Percentiles rank a stretch among this genome's conserved stretches.
Evolutionary conservation across 345 rosid species (phyloP).

Genomic region (Boechera stricta): DNA sequence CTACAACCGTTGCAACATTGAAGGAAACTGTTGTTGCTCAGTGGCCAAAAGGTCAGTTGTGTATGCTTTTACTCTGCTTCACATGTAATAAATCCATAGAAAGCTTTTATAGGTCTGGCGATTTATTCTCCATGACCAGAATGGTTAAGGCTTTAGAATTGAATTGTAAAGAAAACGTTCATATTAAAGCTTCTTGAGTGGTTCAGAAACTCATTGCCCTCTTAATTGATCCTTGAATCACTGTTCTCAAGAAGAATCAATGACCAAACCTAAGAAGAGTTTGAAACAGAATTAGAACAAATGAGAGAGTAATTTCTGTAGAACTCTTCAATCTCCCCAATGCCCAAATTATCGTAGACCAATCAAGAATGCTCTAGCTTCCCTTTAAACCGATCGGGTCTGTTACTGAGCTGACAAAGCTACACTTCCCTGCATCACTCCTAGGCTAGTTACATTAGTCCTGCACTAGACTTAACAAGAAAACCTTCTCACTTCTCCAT

Average conservation of each 20-base stretch:
- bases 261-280: background rate
- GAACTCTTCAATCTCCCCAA: background rate
- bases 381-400: background rate
- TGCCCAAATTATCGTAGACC: background rate
- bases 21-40: conserved; percentile 87
- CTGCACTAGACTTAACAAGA: background rate
- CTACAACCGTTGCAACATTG: conserved; percentile 82
- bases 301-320: background rate
- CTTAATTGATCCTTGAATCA: background rate
- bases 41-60: conserved; percentile 83
- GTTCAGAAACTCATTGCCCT: background rate
- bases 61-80: conserved; percentile 1
- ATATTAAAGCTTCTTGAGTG: background rate
- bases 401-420: background rate
- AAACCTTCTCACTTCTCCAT: background rate
- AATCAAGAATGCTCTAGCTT: background rate
- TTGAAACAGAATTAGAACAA: background rate
- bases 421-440: background rate
- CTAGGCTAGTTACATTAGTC: background rate
- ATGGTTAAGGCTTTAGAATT: background rate
- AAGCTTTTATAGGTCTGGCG: background rate
- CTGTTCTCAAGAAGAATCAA: background rate
- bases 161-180: conserved; percentile 9
- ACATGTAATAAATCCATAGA: background rate
- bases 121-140: too few relatives aligned